phyloP scores from a whole-genome alignment of 2,329 filamentous ascomycete genomes.

The Metarhizium brunneum region DNA sequence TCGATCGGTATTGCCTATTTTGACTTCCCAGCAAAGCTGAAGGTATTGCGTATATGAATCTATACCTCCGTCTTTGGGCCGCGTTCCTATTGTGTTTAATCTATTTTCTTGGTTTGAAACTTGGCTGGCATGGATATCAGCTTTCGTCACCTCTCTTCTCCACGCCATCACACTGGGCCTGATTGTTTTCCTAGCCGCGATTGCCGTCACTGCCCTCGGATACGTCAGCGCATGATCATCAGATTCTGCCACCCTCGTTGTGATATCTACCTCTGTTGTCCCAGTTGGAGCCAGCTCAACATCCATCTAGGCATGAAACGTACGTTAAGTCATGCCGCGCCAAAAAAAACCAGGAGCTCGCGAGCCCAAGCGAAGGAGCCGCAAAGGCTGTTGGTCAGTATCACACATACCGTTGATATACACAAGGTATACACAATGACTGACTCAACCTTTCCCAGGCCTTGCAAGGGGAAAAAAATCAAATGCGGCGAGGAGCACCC shows the following conservation, averaged over 20 bases:
- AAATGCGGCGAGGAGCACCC: conserved; percentile 78
- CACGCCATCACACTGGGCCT: background rate
- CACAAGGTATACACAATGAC: background rate
- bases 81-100: background rate
- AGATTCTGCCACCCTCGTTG: background rate
- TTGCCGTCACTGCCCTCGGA: background rate
- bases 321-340: conserved; percentile 26
- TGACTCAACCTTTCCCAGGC: conserved; percentile 36
- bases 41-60: conserved; percentile 5
- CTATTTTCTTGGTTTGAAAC: background rate
- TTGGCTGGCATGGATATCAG: background rate
- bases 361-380: conserved; percentile 34
- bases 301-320: background rate
- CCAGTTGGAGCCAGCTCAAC: background rate
- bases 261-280: background rate
- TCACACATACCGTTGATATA: background rate
- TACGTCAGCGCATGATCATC: background rate
- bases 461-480: conserved; percentile 62
- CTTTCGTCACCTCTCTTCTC: background rate
- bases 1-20: conserved; percentile 3
- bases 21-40: background rate
- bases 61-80: background rate
- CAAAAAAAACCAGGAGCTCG: conserved; percentile 32
- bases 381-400: conserved; percentile 36
- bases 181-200: background rate